phyloP scores from a whole-genome alignment of 2,329 filamentous ascomycete species.

The Colletotrichum theobromicola region DNA sequence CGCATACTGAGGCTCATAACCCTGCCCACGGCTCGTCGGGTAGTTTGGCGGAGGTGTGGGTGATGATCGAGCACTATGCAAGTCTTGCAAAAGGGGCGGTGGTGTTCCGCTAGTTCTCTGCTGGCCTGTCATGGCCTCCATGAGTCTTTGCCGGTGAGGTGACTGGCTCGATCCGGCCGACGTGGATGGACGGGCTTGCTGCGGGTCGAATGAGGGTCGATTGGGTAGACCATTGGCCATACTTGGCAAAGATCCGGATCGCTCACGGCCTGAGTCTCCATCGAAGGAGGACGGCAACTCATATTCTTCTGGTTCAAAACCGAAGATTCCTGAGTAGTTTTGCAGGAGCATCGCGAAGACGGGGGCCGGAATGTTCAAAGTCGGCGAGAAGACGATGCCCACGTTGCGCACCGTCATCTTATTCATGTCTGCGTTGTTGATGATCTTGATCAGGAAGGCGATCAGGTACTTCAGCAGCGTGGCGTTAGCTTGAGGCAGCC shows the following conservation, averaged over 20 bases:
- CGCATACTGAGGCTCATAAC: conserved; percentile 50
- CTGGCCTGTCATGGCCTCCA: conserved; percentile 42
- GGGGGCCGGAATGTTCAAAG: conserved; percentile 92
- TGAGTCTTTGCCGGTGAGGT: conserved; percentile 55
- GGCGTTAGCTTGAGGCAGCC: conserved; percentile 80
- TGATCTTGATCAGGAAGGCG: conserved; percentile 88
- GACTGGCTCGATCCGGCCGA: conserved; percentile 51
- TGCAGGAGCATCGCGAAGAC: conserved; percentile 94
- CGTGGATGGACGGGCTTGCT: conserved; percentile 51
- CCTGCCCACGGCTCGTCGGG: conserved; percentile 30
- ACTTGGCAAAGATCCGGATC: conserved; percentile 14
- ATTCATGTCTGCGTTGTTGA: conserved; percentile 87
- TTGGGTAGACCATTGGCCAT: conserved; percentile 28
- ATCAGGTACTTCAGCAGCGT: conserved; percentile 85
- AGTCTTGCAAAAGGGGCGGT: conserved; percentile 47
- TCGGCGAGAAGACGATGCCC: conserved; percentile 97
- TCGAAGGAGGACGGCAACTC: conserved; percentile 55
- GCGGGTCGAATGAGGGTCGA: conserved; percentile 33
- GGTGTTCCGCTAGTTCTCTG: conserved; percentile 46
- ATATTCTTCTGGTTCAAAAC: conserved; percentile 69
- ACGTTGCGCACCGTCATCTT: conserved; percentile 99
- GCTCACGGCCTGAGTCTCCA: conserved; percentile 27
- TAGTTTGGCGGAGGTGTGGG: conserved; percentile 49
- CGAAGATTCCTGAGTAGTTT: conserved; percentile 87
- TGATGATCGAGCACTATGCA: conserved; percentile 38